Evolutionary conservation across 495 filamentous ascomycete genomes (phyloP), one percentile per base, ranked within the genome.

Genomic region (Pyrenula massariospora): DNA sequence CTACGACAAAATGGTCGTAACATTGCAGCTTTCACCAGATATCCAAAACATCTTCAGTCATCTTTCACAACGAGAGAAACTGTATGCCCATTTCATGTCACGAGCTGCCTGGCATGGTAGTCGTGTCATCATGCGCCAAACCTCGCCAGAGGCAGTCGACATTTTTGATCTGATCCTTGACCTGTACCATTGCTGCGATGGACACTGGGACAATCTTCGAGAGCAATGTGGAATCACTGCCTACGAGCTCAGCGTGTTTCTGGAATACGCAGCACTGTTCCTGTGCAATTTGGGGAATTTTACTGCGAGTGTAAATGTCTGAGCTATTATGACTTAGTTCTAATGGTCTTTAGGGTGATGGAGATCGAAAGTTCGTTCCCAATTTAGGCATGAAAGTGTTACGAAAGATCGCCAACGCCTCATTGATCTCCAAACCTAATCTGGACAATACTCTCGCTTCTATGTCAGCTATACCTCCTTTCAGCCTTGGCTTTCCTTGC

Each of bases 111-210:
- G 70, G 70, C 59, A 57, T 54, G 71, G 73, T 24, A 57, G 65
- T 0, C 54, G 69, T 25, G 68, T 74, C 25, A 66, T 74, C 49
- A 49, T 76, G 2, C 60, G 62, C 21, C 73, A 76, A 57, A 67
- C 72, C 2, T 73, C 70, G 3, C 67, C 67, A 19, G 72, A 76
- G 58, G 62, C 65, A 0, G 60, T 56, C 10, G 60, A 42, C 2
- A 73, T 74, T 22, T 74, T 67, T 49, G 66, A 72, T 57, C 66
- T 73, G 47, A 69, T 73, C 48, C 56, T 73, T 15, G 67, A 66
- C 15, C 63, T 76, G n/a, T 60, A 68, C 52, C 36, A 54, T 2
- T 22, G 36, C 20, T 74, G 71, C 54, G 47, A 54, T 12, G 71
- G 71, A 10, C 50, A 70, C 1, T 76, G 69, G 73, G 31, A 67